Evolutionary conservation across 2,329 filamentous ascomycete genomes (phyloP).

Genomic region (Colletotrichum australisinense): DNA sequence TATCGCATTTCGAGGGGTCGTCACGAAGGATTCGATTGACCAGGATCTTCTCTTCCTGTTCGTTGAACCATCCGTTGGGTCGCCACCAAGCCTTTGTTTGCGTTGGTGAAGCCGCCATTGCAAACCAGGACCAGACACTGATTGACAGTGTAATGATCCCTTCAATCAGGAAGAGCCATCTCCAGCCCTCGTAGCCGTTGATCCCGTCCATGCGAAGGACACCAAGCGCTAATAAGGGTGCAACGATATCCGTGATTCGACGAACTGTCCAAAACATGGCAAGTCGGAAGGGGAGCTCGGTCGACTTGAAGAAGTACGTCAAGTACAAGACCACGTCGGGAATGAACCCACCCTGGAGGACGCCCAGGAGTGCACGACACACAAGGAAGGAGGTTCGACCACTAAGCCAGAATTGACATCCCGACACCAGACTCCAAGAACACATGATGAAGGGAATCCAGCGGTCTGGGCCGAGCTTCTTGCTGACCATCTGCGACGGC

Average conservation of each 20-base stretch:
- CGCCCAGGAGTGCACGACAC: constrained; percentile 51
- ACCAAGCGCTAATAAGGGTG: constrained; percentile 42
- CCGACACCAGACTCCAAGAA: constrained; percentile 37
- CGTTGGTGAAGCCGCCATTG: constrained; percentile 45
- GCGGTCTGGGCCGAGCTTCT: constrained; percentile 54
- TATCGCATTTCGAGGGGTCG: constrained; percentile 65
- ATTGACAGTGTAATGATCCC: constrained; percentile 39
- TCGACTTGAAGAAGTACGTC: constrained; percentile 43
- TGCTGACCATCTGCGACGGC: constrained; percentile 70
- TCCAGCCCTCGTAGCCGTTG: constrained; percentile 40
- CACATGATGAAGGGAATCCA: constrained; percentile 44
- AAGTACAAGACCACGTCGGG: constrained; percentile 42
- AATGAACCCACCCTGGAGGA: constrained; percentile 60
- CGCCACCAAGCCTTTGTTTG: constrained; percentile 59
- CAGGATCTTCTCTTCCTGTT: constrained; percentile 67
- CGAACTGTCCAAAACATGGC: constrained; percentile 42
- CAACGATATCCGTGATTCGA: constrained; percentile 41
- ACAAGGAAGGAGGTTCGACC: constrained; percentile 52
- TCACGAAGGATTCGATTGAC: constrained; percentile 67
- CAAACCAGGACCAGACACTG: constrained; percentile 44
- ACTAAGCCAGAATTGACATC: constrained; percentile 45
- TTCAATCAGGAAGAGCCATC: constrained; percentile 38
- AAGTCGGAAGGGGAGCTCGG: constrained; percentile 41
- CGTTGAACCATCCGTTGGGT: constrained; percentile 66
- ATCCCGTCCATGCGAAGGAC: constrained; percentile 43